Conservation (phyloP, 106 monocot genomes). For the Chionographis japonica region DNA sequence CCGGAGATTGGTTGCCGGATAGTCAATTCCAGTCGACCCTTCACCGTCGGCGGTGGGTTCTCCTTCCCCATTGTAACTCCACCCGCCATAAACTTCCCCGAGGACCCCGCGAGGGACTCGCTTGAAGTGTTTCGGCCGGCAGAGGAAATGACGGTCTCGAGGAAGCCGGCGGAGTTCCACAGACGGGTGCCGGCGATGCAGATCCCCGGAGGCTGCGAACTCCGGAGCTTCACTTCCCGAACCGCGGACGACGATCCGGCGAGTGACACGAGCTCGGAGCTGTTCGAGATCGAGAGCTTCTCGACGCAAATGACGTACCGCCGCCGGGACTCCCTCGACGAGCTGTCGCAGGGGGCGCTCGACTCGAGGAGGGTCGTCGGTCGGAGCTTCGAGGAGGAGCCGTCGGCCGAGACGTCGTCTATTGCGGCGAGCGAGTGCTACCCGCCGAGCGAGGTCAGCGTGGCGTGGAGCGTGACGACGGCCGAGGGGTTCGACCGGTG, state of each 20-base stretch:
- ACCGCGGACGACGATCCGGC: conserved; percentile 38
- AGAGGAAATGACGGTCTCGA: too few species aligned
- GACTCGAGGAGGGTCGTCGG: too few species aligned
- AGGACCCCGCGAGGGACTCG: conserved; percentile 33
- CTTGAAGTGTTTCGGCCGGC: conserved; percentile 46
- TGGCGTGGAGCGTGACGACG: conserved; percentile 71
- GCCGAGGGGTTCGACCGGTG: conserved; percentile 55
- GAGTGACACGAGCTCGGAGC: conserved; percentile 78
- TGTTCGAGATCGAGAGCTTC: conserved; percentile 74
- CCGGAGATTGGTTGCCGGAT: conserved; percentile 15
- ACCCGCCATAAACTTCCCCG: background rate
- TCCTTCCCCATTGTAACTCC: conserved; percentile 24
- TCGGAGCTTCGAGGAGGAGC: background rate
- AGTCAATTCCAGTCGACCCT: conserved; percentile 6
- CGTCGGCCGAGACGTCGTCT: conserved; percentile 1
- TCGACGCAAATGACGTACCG: conserved; percentile 25
- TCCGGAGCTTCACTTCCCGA: conserved; percentile 6
- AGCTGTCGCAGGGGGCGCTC: conserved; percentile 1
- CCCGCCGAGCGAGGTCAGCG: conserved; percentile 78
- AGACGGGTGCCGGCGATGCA: too few species aligned
- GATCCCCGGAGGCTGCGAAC: background rate
- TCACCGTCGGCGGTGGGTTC: conserved; percentile 21
- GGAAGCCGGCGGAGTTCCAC: too few species aligned
- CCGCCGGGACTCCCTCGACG: conserved; percentile 46
- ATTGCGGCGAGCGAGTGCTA: conserved; percentile 44